phyloP scores from a whole-genome alignment of 2,329 filamentous ascomycete genomes.

The Ophiostoma australiae region DNA sequence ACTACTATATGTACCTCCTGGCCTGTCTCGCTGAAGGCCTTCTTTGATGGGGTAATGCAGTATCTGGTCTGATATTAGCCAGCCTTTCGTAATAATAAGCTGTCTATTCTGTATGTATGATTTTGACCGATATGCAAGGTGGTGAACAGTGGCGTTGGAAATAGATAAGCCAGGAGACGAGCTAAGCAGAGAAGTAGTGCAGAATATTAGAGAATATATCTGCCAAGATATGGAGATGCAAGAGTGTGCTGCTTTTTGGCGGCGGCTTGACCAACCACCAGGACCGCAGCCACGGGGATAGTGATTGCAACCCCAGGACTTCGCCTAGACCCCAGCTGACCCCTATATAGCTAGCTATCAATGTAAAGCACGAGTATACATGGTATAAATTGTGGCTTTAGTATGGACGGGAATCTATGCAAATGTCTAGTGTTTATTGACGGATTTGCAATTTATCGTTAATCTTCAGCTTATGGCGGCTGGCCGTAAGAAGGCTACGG shows the following conservation, averaged over 20 bases:
- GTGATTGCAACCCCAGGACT: constrained; percentile 3
- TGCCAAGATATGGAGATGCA: neutral
- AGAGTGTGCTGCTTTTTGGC: neutral
- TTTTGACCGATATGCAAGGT: neutral
- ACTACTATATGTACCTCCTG: too few relatives aligned
- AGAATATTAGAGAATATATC: neutral
- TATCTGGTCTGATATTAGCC: neutral
- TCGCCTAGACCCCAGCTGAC: constrained; percentile 7
- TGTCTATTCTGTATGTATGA: neutral
- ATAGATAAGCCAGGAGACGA: neutral
- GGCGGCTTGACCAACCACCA: constrained; percentile 3
- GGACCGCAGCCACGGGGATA: neutral
- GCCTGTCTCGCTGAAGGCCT: neutral
- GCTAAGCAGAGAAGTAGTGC: neutral
- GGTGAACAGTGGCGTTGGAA: neutral
- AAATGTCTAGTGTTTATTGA: neutral
- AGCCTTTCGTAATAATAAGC: neutral
- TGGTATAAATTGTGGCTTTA: neutral
- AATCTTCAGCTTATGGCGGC: neutral
- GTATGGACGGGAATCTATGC: neutral
- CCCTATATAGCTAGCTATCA: neutral
- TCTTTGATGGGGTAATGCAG: neutral
- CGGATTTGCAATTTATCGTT: neutral
- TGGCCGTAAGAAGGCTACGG: neutral
- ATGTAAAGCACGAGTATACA: neutral